Percentiles rank a stretch among this genome's conserved stretches.
Evolutionary conservation across 2,329 filamentous ascomycete species (phyloP).

Genomic region (Aspergillus piperis): DNA sequence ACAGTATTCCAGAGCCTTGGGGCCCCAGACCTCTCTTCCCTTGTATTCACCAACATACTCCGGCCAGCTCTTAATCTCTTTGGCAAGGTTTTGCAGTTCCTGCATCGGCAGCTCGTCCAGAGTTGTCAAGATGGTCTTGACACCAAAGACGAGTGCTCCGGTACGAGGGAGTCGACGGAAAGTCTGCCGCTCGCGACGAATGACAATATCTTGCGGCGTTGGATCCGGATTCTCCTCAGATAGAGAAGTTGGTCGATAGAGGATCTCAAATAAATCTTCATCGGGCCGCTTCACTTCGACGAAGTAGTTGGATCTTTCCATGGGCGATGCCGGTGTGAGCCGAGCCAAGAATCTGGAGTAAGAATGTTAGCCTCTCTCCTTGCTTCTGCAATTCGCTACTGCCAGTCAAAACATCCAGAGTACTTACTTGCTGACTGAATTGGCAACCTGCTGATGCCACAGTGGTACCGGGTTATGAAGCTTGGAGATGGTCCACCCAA

Average conservation of each 20-base stretch:
- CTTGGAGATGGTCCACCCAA: conserved; percentile 52
- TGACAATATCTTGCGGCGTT: conserved; percentile 44
- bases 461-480: conserved; percentile 51
- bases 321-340: conserved; percentile 45
- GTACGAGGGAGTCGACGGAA: conserved; percentile 50
- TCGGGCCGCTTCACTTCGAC: conserved; percentile 48
- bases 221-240: conserved; percentile 42
- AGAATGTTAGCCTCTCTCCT: conserved; percentile 7
- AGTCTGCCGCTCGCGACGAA: conserved; percentile 54
- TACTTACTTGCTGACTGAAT: conserved; percentile 46
- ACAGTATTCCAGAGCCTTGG: conserved; percentile 41
- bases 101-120: conserved; percentile 44
- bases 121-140: conserved; percentile 50
- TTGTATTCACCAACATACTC: conserved; percentile 49
- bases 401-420: neutral
- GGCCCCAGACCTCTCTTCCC: conserved; percentile 47
- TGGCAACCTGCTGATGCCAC: conserved; percentile 52
- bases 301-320: conserved; percentile 55
- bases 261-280: conserved; percentile 42
- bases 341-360: conserved; percentile 47
- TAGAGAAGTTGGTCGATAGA: conserved; percentile 48
- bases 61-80: conserved; percentile 50
- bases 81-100: conserved; percentile 45
- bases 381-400: neutral
- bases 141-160: conserved; percentile 52